These are phyloP conservation scores for Cladosporium colombiae DNA, from an alignment of 2,329 filamentous ascomycete genomes.

Conservation along the genomic window DNA sequence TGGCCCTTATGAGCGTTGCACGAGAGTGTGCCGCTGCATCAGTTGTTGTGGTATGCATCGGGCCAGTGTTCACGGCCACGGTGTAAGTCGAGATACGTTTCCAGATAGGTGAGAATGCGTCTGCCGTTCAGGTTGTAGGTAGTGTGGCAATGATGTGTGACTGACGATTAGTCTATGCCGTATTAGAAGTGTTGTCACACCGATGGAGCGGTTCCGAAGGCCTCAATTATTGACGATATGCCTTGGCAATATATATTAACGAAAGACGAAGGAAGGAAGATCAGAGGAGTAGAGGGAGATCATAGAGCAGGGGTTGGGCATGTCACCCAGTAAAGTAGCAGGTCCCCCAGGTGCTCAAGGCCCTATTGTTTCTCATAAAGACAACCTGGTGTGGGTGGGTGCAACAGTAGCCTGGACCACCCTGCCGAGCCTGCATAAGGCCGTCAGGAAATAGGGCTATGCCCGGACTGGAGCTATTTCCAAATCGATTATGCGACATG, in stretches of 20 bases:
- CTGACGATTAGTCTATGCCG: background rate
- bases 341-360: background rate
- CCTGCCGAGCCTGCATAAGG: background rate
- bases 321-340: background rate
- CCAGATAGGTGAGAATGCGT: background rate
- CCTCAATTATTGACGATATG: background rate
- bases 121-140: background rate
- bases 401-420: background rate
- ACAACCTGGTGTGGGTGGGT: background rate
- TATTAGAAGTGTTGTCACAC: background rate
- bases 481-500: background rate
- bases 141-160: background rate
- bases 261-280: background rate
- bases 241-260: slow-evolving; percentile 3
- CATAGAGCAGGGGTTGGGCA: background rate
- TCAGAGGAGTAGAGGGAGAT: background rate
- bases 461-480: background rate
- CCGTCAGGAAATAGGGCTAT: background rate
- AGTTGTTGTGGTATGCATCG: background rate
- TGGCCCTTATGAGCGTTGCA: slow-evolving; percentile 5
- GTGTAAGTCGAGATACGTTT: background rate
- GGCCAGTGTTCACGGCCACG: background rate
- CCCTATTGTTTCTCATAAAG: slow-evolving; percentile 2
- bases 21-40: slow-evolving; percentile 2
- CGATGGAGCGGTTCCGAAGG: background rate